Conservation (phyloP, 306 rosid genomes). For the Quercus suber region DNA sequence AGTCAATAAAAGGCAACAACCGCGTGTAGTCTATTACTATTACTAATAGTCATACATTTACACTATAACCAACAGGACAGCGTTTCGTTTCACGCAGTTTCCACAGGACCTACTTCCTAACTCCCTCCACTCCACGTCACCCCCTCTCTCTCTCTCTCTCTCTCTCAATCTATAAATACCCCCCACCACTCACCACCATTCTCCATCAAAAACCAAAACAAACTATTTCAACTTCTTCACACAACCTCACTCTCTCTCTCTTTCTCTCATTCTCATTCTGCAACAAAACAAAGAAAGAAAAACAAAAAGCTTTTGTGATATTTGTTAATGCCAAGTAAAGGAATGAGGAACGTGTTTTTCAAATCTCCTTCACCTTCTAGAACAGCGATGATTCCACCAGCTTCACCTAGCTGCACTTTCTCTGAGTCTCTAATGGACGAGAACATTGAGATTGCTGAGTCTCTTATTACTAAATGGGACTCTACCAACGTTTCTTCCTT, state of each 20-base stretch:
- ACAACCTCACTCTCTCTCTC: background rate
- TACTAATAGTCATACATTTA: no score
- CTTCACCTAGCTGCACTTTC: conserved; percentile 33
- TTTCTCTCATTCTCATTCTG: background rate
- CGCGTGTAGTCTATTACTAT: no score
- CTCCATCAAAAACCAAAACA: background rate
- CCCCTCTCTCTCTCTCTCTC: background rate
- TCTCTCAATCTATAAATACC: conserved; percentile 8
- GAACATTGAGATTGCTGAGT: conserved; percentile 53
- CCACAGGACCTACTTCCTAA: background rate
- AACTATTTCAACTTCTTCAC: background rate
- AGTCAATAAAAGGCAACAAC: no score
- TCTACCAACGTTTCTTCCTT: conserved; percentile 1
- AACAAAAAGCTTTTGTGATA: background rate
- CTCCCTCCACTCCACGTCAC: background rate
- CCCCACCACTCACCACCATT: background rate
- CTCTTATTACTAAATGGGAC: conserved; percentile 57
- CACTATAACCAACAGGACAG: accelerated
- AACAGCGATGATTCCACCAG: background rate
- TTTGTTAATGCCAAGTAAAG: conserved; percentile 30
- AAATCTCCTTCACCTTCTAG: conserved; percentile 36
- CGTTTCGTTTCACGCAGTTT: background rate
- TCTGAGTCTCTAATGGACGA: conserved; percentile 56
- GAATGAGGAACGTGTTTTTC: conserved; percentile 35
- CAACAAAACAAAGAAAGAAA: background rate